Evolutionary conservation across 2,329 filamentous ascomycete species (phyloP).

Genomic region (Neocucurbitaria cava): DNA sequence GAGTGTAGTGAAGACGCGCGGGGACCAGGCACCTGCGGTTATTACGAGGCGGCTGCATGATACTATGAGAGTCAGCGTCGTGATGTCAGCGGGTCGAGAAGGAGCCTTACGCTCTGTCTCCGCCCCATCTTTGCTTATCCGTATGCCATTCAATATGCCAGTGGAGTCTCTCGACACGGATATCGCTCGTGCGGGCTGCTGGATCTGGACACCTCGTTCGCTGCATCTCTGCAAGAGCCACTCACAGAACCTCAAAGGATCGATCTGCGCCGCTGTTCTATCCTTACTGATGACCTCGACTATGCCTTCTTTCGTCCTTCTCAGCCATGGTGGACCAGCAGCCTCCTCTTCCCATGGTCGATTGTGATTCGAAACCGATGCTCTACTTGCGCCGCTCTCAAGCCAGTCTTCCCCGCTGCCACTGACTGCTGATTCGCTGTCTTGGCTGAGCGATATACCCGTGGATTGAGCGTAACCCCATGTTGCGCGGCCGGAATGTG

Average conservation of each 20-base stretch:
- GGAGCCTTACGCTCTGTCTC: conserved; percentile 14
- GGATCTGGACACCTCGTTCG: conserved; percentile 68
- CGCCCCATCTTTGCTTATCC: conserved; percentile 22
- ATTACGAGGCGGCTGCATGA: conserved; percentile 72
- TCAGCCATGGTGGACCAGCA: conserved; percentile 65
- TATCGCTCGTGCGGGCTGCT: conserved; percentile 67
- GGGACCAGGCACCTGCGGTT: conserved; percentile 75
- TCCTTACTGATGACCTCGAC: conserved; percentile 69
- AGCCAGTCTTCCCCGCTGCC: conserved; percentile 70
- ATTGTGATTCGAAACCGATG: conserved; percentile 55
- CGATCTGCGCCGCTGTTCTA: conserved; percentile 70
- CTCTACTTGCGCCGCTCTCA: conserved; percentile 67
- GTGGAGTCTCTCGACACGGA: conserved; percentile 60
- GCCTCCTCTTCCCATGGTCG: conserved; percentile 32
- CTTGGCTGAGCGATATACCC: conserved; percentile 62
- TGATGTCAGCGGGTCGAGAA: too few relatives aligned
- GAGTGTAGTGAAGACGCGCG: conserved; percentile 67
- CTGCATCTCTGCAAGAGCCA: conserved; percentile 68
- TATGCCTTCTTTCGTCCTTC: conserved; percentile 59
- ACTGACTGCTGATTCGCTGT: conserved; percentile 50
- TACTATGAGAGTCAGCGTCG: conserved; percentile 48
- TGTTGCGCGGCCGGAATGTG: conserved; percentile 62
- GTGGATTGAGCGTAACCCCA: conserved; percentile 69
- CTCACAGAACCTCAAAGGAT: conserved; percentile 70
- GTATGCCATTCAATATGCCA: conserved; percentile 60